Percentiles rank a stretch among this genome's conserved stretches.
phyloP scores from a whole-genome alignment of 192 early-diverging fungal species.

The Powellomyces hirtus region DNA sequence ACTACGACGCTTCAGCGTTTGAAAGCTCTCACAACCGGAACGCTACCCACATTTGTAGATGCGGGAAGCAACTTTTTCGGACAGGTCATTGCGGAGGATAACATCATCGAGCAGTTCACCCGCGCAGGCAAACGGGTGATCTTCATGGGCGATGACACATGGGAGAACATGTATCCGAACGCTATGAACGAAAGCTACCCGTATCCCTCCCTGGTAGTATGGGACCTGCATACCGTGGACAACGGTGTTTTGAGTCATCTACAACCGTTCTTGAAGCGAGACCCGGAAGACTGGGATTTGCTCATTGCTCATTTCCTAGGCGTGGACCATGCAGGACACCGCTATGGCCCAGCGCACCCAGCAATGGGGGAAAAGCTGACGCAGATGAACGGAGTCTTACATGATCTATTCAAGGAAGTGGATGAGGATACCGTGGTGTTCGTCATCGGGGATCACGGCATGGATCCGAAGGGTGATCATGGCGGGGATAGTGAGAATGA shows the following conservation, averaged over 20 bases:
- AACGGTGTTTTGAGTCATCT: conserved; percentile 74
- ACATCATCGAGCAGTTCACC: conserved; percentile 47
- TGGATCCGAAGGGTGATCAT: conserved; percentile 93
- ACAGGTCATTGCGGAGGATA: conserved; percentile 52
- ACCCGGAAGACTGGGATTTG: conserved; percentile 64
- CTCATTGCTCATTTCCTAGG: conserved; percentile 92
- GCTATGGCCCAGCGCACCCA: conserved; percentile 81
- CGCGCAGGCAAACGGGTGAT: conserved; percentile 24
- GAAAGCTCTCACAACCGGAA: conserved; percentile 59
- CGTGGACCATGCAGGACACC: conserved; percentile 95
- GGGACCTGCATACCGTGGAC: conserved; percentile 93
- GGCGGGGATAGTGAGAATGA: conserved; percentile 93
- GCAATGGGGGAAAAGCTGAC: conserved; percentile 82
- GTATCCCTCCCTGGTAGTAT: conserved; percentile 65
- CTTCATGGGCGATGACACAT: conserved; percentile 96
- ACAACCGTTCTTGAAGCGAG: conserved; percentile 32
- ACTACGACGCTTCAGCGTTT: conserved; percentile 64
- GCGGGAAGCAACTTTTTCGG: conserved; percentile 58
- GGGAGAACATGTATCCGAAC: conserved; percentile 82
- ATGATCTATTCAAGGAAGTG: conserved; percentile 59
- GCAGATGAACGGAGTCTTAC: conserved; percentile 81
- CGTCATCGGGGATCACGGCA: conserved; percentile 97
- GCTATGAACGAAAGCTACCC: conserved; percentile 49
- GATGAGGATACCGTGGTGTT: conserved; percentile 79
- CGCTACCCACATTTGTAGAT: conserved; percentile 62